Percentiles rank a stretch among this genome's conserved stretches.
phyloP scores from a whole-genome alignment of 306 rosid species.

The Lithocarpus polystachyus region DNA sequence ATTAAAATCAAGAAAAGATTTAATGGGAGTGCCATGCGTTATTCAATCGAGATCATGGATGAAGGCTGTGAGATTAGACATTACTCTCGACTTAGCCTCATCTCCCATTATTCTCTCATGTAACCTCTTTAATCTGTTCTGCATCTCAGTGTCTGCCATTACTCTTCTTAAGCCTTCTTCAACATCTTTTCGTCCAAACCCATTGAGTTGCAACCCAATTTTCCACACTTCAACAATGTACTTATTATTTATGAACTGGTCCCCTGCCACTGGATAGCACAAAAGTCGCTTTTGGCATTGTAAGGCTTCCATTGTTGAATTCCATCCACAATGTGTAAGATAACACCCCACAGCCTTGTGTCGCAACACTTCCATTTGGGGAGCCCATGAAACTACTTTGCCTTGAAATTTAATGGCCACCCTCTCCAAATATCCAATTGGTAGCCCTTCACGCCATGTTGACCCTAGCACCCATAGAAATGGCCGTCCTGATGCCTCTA shows the following conservation, averaged over 20 bases:
- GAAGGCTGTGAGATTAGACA: constrained; percentile 37
- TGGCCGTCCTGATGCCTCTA: constrained; percentile 50
- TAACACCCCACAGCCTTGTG: constrained; percentile 65
- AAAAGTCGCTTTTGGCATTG: constrained; percentile 53
- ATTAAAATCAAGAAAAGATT: neutral
- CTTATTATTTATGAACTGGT: constrained; percentile 70
- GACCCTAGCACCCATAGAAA: constrained; percentile 74
- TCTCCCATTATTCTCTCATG: constrained; percentile 41
- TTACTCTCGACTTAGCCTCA: constrained; percentile 20
- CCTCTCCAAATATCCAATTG: constrained; percentile 46
- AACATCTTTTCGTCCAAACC: constrained; percentile 52
- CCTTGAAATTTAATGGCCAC: constrained; percentile 30
- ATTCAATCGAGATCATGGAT: constrained; percentile 27
- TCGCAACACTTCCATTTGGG: constrained; percentile 57
- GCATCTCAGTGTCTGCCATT: constrained; percentile 56
- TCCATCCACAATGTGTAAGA: constrained; percentile 96
- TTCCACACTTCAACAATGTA: constrained; percentile 68
- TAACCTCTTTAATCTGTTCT: constrained; percentile 31
- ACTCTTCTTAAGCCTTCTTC: constrained; percentile 56
- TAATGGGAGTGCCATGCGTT: neutral
- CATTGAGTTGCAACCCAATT: constrained; percentile 57
- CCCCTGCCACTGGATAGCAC: constrained; percentile 84
- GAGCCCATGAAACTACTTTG: constrained; percentile 81
- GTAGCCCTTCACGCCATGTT: constrained; percentile 61
- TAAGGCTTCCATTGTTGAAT: constrained; percentile 81